Base-by-base conservation (phyloP, 805 yeast genomes). In the Kuraishia hungarica region DNA sequence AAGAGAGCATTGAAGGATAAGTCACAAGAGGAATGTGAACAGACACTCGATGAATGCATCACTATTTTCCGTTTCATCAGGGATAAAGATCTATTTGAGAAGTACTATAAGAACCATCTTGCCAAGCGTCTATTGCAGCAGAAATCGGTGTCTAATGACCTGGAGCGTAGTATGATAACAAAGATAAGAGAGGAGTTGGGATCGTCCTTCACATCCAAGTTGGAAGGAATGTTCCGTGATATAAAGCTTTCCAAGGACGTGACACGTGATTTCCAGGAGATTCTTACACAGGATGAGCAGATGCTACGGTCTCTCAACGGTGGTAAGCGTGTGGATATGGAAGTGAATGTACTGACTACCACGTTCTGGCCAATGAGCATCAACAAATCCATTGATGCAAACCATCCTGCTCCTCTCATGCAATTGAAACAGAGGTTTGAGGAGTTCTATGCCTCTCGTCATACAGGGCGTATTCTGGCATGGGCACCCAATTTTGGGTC, bases 401-500 rank as follows among this genome's bases (percentile, higher is more conserved):
- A 64, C 2, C 63, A 78, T 13, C 84, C 90, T 0, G 59, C 68
- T 1, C 71, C 67, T 23, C 63, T 87, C 39, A 74, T 71, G 29
- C 60, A 67, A 1, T 62, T 81, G 22, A 74, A 75, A 57, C 60
- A 64, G 1, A 65, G 71, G 24, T 87, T 82, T 64, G 83, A 80
- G 56, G 63, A 67, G 6, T 82, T 73, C 60, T 88, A 87, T 60
- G 58, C 66, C 2, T 66, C 72, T 2, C 70, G 76, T 48, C 84
- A 83, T 62, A 75, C 70, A 53, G 87, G 89, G 10, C 73, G 96
- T 60, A 74, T 72, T 51, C 65, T 87, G 51, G 72, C 71, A 8
- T 94, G 97, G 97, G 84, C 90, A 43, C 89, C 92, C 23, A 83
- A 84, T 60, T 80, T 89, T 63, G 96, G 97, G 5, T 82, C 89